Conservation (phyloP, 1,284 basidiomycete genomes). For the Heterobasidion irregulare region DNA sequence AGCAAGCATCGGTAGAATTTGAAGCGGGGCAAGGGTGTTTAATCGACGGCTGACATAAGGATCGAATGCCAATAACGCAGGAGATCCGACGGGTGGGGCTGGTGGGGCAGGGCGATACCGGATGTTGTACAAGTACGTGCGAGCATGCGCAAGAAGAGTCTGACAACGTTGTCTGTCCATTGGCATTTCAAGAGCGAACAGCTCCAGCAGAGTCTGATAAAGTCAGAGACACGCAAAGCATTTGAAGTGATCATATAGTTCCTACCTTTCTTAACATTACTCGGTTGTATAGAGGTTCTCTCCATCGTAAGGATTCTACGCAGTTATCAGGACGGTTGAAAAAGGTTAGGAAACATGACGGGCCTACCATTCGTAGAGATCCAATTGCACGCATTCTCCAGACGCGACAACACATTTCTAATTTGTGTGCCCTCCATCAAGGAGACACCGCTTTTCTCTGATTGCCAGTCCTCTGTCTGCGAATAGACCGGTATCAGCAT, state of each 20-base stretch:
- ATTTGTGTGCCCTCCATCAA: slow-evolving; percentile 67
- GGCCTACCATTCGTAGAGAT: slow-evolving; percentile 29
- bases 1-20: slow-evolving; percentile 45
- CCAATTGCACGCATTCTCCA: slow-evolving; percentile 52
- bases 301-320: slow-evolving; percentile 9
- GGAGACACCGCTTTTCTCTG: slow-evolving; percentile 79
- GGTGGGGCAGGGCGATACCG: slow-evolving; percentile 24
- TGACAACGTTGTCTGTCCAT: slow-evolving; percentile 26
- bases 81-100: slow-evolving; percentile 34
- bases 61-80: slow-evolving; percentile 55
- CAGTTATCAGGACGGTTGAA: slow-evolving; percentile 1
- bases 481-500: slow-evolving; percentile 4
- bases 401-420: slow-evolving; percentile 43
- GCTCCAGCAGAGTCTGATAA: slow-evolving; percentile 36
- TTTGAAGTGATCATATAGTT: not conserved
- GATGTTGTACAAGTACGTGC: slow-evolving; percentile 33
- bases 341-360: slow-evolving; percentile 1
- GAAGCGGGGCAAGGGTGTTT: slow-evolving; percentile 68
- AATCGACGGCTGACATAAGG: slow-evolving; percentile 62
- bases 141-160: slow-evolving; percentile 30
- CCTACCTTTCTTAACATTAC: slow-evolving; percentile 51
- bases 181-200: slow-evolving; percentile 37
- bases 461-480: slow-evolving; percentile 82
- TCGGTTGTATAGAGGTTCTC: slow-evolving; percentile 37
- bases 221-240: not conserved